Evolutionary conservation across 2,329 filamentous ascomycete genomes (phyloP).

Genomic region (Aspergillus unguis): DNA sequence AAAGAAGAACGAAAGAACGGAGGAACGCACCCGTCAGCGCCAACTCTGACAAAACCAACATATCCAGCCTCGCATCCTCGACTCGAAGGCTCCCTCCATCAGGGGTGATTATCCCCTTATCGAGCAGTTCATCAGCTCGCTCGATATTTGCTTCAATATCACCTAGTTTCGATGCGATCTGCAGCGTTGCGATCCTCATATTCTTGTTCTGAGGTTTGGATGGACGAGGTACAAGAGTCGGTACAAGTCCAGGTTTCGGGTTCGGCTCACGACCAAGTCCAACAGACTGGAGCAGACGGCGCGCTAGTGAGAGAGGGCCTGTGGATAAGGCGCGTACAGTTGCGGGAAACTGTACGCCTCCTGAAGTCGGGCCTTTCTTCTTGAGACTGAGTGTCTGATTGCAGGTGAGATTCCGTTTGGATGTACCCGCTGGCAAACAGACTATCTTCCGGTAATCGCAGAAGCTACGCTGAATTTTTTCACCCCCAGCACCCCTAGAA

Average conservation of each 20-base stretch:
- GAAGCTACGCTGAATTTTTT: too few species aligned
- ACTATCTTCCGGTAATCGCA: too few species aligned
- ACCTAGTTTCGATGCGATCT: constrained; percentile 44
- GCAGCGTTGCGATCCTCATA: constrained; percentile 49
- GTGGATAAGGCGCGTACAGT: too few species aligned
- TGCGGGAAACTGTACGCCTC: too few species aligned
- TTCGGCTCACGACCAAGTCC: too few species aligned
- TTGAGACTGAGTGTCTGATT: too few species aligned
- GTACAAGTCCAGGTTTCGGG: background rate
- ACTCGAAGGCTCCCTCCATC: constrained; percentile 12
- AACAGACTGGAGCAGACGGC: background rate
- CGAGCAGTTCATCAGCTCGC: constrained; percentile 43
- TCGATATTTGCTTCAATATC: constrained; percentile 46
- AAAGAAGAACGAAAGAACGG: background rate
- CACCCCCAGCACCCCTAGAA: too few species aligned
- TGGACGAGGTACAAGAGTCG: background rate
- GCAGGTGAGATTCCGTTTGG: too few species aligned
- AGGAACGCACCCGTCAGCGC: constrained; percentile 54
- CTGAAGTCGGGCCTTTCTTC: too few species aligned
- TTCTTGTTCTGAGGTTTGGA: constrained; percentile 9
- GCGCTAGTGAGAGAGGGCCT: too few species aligned
- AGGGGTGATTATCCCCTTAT: constrained; percentile 22
- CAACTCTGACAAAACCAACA: constrained; percentile 61
- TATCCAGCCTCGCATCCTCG: constrained; percentile 43
- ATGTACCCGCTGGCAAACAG: too few species aligned